These are phyloP conservation scores for Penicillium steckii DNA, from an alignment of 495 filamentous ascomycete genomes.

Conservation along the genomic window DNA sequence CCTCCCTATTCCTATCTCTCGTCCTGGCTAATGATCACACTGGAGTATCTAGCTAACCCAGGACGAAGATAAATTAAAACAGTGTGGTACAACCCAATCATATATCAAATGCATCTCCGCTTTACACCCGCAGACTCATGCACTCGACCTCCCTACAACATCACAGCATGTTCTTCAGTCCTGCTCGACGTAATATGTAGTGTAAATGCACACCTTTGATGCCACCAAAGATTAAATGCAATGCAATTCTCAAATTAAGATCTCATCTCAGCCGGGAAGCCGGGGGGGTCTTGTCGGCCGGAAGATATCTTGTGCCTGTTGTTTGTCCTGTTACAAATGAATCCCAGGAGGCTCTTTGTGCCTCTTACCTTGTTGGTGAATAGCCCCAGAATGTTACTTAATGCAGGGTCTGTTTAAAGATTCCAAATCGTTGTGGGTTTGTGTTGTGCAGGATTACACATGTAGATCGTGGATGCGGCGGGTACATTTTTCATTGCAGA, in stretches of 20 bases:
- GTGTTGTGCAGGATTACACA: slow-evolving; percentile 16
- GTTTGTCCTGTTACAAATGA: neutral
- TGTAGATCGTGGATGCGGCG: neutral
- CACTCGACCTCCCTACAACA: too few relatives aligned
- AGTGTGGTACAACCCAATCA: too few relatives aligned
- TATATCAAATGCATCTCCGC: too few relatives aligned
- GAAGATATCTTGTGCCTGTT: neutral
- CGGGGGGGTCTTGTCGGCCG: neutral
- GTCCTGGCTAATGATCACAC: too few relatives aligned
- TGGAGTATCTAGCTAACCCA: too few relatives aligned
- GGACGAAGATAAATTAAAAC: too few relatives aligned
- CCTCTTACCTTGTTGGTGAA: neutral
- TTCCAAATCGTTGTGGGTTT: slow-evolving; percentile 5
- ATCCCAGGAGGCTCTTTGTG: neutral
- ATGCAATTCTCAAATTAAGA: neutral
- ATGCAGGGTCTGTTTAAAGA: neutral
- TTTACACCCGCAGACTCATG: too few relatives aligned
- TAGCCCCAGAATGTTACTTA: neutral
- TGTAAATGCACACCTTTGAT: neutral
- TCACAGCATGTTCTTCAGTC: too few relatives aligned
- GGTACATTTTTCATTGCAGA: neutral
- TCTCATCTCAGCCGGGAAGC: neutral
- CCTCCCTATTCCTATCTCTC: too few relatives aligned
- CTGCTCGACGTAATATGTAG: neutral
- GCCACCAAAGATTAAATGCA: neutral